phyloP scores from a whole-genome alignment of 495 filamentous ascomycete species.

The Penicillium paxilli region DNA sequence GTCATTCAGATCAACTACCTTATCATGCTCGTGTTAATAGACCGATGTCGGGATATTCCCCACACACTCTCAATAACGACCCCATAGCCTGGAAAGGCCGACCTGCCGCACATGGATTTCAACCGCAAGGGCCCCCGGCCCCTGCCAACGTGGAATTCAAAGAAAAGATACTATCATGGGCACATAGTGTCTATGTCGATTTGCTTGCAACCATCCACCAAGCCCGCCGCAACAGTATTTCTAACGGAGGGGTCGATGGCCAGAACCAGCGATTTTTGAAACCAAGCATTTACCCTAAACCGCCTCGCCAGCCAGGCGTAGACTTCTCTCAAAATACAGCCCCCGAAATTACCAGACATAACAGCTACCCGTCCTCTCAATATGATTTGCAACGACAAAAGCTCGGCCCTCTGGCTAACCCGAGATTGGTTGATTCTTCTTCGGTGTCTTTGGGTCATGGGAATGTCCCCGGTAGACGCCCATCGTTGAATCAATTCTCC shows the following conservation, averaged over 20 bases:
- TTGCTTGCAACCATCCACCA: conserved; percentile 75
- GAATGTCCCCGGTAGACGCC: conserved; percentile 24
- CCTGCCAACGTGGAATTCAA: conserved; percentile 63
- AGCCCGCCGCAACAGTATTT: conserved; percentile 46
- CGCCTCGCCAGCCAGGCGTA: conserved; percentile 53
- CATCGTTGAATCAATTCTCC: conserved; percentile 29
- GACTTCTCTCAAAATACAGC: conserved; percentile 38
- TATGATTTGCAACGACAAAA: conserved; percentile 33
- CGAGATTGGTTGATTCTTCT: conserved; percentile 13
- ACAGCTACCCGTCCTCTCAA: conserved; percentile 43
- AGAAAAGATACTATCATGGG: conserved; percentile 80
- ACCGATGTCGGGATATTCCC: conserved; percentile 10
- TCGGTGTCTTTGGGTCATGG: conserved; percentile 9
- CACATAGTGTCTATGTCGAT: conserved; percentile 85
- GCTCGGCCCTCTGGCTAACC: conserved; percentile 7
- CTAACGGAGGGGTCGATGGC: conserved; percentile 31
- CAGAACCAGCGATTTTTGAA: conserved; percentile 43
- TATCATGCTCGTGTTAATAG: conserved; percentile 34
- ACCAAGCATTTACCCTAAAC: conserved; percentile 63
- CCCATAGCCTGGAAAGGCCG: conserved; percentile 27
- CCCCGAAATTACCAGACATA: conserved; percentile 37
- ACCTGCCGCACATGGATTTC: conserved; percentile 20
- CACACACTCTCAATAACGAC: conserved; percentile 14
- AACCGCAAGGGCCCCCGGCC: conserved; percentile 20
- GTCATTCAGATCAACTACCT: conserved; percentile 43